Evolutionary conservation across 2,329 filamentous ascomycete species (phyloP).

Genomic region (Xylariaceae sp.): DNA sequence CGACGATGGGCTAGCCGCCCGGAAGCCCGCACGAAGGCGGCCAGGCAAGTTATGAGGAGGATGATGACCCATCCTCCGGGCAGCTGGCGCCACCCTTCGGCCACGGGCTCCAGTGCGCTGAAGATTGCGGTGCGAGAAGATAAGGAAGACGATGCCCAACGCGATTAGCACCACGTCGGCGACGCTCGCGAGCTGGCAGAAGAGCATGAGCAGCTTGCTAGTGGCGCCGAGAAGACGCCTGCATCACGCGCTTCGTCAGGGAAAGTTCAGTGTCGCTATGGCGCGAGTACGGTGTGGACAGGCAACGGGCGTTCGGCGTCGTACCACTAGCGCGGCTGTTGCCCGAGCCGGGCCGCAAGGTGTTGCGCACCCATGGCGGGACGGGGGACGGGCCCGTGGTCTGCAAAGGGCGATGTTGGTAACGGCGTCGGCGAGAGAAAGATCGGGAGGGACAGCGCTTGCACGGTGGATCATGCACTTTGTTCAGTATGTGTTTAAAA

Average conservation of each 20-base stretch:
- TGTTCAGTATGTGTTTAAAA: no score
- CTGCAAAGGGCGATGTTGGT: conserved; percentile 24
- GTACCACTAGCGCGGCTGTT: no score
- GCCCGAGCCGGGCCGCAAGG: conserved; percentile 6
- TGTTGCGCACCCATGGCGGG: conserved; percentile 38
- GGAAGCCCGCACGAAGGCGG: conserved; percentile 83
- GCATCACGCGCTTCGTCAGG: conserved; percentile 34
- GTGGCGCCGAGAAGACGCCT: conserved; percentile 39
- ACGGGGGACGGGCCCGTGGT: no score
- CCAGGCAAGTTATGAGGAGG: conserved; percentile 68
- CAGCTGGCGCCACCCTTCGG: conserved; percentile 71
- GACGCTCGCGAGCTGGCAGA: conserved; percentile 50
- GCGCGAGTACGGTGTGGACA: conserved; percentile 38
- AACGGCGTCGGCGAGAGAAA: conserved; percentile 25
- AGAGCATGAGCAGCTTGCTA: conserved; percentile 42
- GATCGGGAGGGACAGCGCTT: conserved; percentile 41
- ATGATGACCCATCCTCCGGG: conserved; percentile 70
- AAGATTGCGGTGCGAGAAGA: conserved; percentile 82
- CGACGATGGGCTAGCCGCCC: conserved; percentile 85
- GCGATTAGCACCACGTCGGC: conserved; percentile 47
- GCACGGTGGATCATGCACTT: conserved; percentile 48
- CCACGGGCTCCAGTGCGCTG: conserved; percentile 65
- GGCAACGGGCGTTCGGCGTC: conserved; percentile 31
- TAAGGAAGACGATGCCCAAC: conserved; percentile 62
- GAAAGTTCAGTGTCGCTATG: conserved; percentile 8